Evolutionary conservation across 1,284 basidiomycete genomes (phyloP).

Genomic region (Pisolithus thermaeus): DNA sequence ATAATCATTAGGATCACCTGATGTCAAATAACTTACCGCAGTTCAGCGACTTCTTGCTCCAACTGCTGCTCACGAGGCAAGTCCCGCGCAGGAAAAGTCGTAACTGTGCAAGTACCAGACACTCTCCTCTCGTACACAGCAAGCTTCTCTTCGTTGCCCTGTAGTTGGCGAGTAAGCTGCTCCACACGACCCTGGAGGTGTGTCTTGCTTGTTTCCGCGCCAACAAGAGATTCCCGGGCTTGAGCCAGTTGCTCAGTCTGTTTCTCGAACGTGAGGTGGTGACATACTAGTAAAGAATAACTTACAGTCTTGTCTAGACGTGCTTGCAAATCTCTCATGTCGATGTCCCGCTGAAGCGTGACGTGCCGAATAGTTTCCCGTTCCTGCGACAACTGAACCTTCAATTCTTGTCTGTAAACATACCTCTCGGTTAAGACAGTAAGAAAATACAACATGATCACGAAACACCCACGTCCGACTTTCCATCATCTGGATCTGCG

Average conservation of each 20-base stretch:
- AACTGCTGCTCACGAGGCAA: slow-evolving; percentile 72
- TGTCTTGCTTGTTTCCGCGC: slow-evolving; percentile 74
- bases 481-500: slow-evolving; percentile 74
- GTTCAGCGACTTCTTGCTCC: slow-evolving; percentile 79
- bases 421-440: slow-evolving; percentile 1
- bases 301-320: slow-evolving; percentile 69
- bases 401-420: slow-evolving; percentile 61
- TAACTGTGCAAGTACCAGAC: slow-evolving; percentile 22
- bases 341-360: slow-evolving; percentile 75
- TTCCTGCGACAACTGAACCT: slow-evolving; percentile 72
- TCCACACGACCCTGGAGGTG: slow-evolving; percentile 77
- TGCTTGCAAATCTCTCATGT: slow-evolving; percentile 68
- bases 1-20: neutral
- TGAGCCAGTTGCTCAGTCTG: slow-evolving; percentile 63
- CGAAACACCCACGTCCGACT: slow-evolving; percentile 57
- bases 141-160: slow-evolving; percentile 78
- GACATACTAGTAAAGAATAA: slow-evolving; percentile 5
- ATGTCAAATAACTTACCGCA: slow-evolving; percentile 48
- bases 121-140: slow-evolving; percentile 79
- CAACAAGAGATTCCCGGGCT: slow-evolving; percentile 68
- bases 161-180: slow-evolving; percentile 64
- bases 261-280: slow-evolving; percentile 7
- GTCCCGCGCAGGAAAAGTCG: slow-evolving; percentile 36
- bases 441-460: neutral
- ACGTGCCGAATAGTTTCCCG: slow-evolving; percentile 71